These are phyloP conservation scores for Tolypocladium endophyticum DNA, from an alignment of 2,329 filamentous ascomycete species.

Conservation along the genomic window DNA sequence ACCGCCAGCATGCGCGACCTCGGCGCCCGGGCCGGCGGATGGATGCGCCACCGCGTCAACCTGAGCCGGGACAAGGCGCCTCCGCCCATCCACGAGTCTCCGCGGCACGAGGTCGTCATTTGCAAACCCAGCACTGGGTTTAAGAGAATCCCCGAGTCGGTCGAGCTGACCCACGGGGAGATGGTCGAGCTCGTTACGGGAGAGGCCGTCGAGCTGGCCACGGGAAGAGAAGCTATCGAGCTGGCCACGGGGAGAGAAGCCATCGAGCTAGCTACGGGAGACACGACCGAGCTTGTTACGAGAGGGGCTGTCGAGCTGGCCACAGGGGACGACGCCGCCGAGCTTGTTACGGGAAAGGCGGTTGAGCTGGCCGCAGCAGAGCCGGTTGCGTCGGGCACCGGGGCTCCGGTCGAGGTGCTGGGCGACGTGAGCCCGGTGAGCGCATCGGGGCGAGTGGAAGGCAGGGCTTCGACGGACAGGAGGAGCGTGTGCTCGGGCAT, in stretches of 20 bases:
- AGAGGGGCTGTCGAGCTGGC: too few species aligned
- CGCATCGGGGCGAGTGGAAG: neutral
- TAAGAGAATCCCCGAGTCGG: neutral
- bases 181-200: neutral
- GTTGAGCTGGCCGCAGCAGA: neutral
- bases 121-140: neutral
- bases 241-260: too few species aligned
- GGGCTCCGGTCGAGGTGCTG: neutral
- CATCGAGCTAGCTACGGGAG: too few species aligned
- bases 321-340: too few species aligned
- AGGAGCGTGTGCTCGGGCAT: neutral
- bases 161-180: neutral
- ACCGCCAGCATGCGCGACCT: conserved; percentile 12
- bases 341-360: too few species aligned
- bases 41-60: conserved; percentile 15
- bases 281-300: too few species aligned
- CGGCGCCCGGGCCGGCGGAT: conserved; percentile 13
- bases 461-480: neutral
- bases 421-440: neutral
- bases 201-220: neutral
- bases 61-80: conserved; percentile 2
- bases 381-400: neutral
- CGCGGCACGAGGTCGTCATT: neutral
- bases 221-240: neutral
- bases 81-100: neutral